These are phyloP conservation scores for Penicillium dipodomyicola DNA, from an alignment of 495 filamentous ascomycete species.

Conservation along the genomic window DNA sequence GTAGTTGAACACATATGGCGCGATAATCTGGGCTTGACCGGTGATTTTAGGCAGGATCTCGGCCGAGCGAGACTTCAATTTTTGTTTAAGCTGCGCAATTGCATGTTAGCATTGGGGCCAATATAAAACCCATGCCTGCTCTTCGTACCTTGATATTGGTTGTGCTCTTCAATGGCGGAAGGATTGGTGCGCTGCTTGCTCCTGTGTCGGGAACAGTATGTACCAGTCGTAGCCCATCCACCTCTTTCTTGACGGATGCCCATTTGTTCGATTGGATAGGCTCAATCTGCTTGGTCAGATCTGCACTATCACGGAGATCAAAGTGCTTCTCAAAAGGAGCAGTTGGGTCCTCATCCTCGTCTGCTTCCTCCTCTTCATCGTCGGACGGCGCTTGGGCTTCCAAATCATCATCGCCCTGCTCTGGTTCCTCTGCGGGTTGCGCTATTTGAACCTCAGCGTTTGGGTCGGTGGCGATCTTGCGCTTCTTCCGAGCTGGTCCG, in stretches of 20 bases:
- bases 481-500: constrained; percentile 61
- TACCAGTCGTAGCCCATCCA: constrained; percentile 47
- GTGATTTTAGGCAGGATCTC: constrained; percentile 36
- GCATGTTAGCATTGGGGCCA: constrained; percentile 2
- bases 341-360: constrained; percentile 39
- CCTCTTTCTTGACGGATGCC: constrained; percentile 42
- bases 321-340: constrained; percentile 86
- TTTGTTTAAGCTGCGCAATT: constrained; percentile 44
- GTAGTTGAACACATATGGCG: constrained; percentile 63
- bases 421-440: constrained; percentile 26
- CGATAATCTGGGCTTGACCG: constrained; percentile 34
- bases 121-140: neutral
- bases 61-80: constrained; percentile 36
- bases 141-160: constrained; percentile 35
- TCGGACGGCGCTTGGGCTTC: constrained; percentile 41
- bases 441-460: constrained; percentile 18
- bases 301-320: constrained; percentile 55
- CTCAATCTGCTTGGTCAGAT: constrained; percentile 54
- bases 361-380: constrained; percentile 42
- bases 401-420: constrained; percentile 25
- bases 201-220: constrained; percentile 41
- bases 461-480: constrained; percentile 55
- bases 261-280: constrained; percentile 56
- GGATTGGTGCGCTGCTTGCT: constrained; percentile 24
- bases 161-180: constrained; percentile 39